Conservation (phyloP, 2,329 filamentous ascomycete genomes). For the Colletotrichum tanaceti region DNA sequence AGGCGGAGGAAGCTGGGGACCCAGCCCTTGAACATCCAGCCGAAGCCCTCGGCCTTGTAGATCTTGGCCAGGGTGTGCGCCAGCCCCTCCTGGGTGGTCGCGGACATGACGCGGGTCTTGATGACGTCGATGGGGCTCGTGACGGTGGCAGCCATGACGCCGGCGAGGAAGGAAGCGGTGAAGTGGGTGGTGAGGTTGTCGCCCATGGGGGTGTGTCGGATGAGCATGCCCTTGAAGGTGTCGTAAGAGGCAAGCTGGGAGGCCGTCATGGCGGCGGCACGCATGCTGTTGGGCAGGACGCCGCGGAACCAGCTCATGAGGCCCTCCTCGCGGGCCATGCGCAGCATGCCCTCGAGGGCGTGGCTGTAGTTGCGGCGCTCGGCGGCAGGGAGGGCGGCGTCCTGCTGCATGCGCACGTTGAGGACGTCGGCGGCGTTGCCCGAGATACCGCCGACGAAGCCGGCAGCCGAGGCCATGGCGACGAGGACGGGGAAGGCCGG, state of each 20-base stretch:
- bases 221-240: conserved; percentile 77
- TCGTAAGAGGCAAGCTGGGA: conserved; percentile 88
- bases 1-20: conserved; percentile 78
- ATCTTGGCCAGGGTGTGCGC: conserved; percentile 72
- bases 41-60: conserved; percentile 75
- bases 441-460: conserved; percentile 87
- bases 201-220: conserved; percentile 73
- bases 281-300: conserved; percentile 82
- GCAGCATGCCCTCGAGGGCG: conserved; percentile 84
- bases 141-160: conserved; percentile 85
- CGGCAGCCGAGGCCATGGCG: conserved; percentile 83
- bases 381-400: conserved; percentile 76
- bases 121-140: conserved; percentile 90
- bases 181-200: conserved; percentile 84
- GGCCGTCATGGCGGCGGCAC: conserved; percentile 89
- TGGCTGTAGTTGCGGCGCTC: conserved; percentile 90
- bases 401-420: conserved; percentile 99
- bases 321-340: conserved; percentile 91
- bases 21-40: conserved; percentile 93
- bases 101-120: conserved; percentile 89
- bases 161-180: conserved; percentile 79
- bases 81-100: conserved; percentile 64
- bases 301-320: conserved; percentile 81
- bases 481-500: conserved; percentile 83
- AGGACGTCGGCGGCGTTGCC: conserved; percentile 96